A percentile compares a stretch with the other conserved stretches of the same genome.
Conservation (phyloP, 768 basidiomycete species). For the Calocybe gangraenosa region DNA sequence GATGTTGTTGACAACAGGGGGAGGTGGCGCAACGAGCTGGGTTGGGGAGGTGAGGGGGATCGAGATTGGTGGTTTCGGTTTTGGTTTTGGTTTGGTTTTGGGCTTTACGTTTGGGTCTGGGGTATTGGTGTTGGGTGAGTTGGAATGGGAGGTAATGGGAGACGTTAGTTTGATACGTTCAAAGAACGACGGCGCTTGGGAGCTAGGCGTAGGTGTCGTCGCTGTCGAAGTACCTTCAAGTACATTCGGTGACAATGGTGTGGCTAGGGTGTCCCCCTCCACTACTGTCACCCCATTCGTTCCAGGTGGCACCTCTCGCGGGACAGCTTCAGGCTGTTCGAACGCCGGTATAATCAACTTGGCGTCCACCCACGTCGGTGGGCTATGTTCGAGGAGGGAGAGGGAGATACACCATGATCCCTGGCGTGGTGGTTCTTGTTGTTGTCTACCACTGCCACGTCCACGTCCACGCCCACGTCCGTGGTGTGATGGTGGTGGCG, state of each 20-base stretch:
- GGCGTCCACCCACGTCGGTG: slow-evolving; percentile 55
- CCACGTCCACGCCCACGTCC: no score
- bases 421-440: slow-evolving; percentile 15
- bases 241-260: no score
- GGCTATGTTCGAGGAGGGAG: slow-evolving; percentile 49
- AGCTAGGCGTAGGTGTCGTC: no score
- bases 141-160: no score
- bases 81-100: background rate
- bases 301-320: slow-evolving; percentile 9
- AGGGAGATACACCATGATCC: slow-evolving; percentile 50
- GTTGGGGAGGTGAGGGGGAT: slow-evolving; percentile 32
- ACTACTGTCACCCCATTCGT: slow-evolving; percentile 1
- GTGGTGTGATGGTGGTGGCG: background rate
- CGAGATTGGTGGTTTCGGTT: slow-evolving; percentile 25
- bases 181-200: no score
- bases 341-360: slow-evolving; percentile 38
- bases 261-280: no score
- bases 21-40: slow-evolving; percentile 27
- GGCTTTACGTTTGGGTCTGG: no score
- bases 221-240: no score
- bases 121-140: no score
- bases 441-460: background rate
- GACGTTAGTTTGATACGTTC: background rate
- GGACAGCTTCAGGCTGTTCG: background rate
- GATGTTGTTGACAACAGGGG: no score